Evolutionary conservation across 23 red algal species (phyloP).

Genomic region (Agarophyton chilense): DNA sequence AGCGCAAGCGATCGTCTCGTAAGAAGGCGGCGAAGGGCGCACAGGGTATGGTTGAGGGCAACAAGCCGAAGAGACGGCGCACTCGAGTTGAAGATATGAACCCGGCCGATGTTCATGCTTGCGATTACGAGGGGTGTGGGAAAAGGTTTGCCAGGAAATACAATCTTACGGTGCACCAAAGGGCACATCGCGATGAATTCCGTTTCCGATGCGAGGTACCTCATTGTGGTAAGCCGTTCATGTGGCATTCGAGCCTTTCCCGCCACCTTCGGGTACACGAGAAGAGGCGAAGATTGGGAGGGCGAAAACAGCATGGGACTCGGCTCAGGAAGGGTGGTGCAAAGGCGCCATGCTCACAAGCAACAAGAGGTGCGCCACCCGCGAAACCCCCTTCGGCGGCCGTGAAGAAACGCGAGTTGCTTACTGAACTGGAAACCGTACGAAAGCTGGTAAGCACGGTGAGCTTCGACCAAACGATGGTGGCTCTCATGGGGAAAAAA

Average conservation of each 20-base stretch:
- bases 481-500: neutral
- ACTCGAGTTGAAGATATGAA: slow-evolving; percentile 53
- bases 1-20: neutral
- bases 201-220: slow-evolving; percentile 52
- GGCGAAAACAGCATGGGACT: neutral
- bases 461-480: neutral
- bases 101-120: slow-evolving; percentile 30
- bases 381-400: too few species aligned
- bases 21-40: neutral
- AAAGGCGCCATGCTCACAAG: neutral
- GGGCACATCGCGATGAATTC: slow-evolving; percentile 62
- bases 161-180: slow-evolving; percentile 78
- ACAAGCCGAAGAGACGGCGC: neutral
- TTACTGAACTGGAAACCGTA: neutral
- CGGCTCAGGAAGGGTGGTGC: neutral
- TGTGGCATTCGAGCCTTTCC: slow-evolving; percentile 65
- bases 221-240: slow-evolving; percentile 57
- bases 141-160: slow-evolving; percentile 73
- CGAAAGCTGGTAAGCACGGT: neutral
- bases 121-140: slow-evolving; percentile 35
- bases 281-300: neutral
- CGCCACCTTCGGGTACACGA: slow-evolving; percentile 52
- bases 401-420: neutral
- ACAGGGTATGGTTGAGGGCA: neutral
- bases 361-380: neutral